Conservation (phyloP, 192 early-diverging fungal species). For the Coemansia sp. region DNA sequence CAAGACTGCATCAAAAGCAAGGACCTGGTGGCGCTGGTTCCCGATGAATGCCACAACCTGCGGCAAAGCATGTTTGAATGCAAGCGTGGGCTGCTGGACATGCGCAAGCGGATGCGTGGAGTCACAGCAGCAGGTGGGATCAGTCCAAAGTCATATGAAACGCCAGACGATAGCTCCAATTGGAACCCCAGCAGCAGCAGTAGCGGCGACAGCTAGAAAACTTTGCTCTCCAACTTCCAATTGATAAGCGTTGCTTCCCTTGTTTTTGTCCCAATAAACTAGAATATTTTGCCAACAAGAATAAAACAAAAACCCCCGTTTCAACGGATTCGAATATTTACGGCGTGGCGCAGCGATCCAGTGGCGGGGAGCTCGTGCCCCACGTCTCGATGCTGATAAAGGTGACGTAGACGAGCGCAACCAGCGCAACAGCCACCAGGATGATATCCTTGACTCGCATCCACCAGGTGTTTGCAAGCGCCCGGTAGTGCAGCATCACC, state of each 20-base stretch:
- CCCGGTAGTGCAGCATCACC: constrained; percentile 75
- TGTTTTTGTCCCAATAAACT: neutral
- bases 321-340: neutral
- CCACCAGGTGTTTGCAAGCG: constrained; percentile 55
- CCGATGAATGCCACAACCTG: constrained; percentile 38
- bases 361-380: constrained; percentile 38
- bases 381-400: constrained; percentile 64
- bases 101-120: constrained; percentile 51
- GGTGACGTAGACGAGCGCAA: constrained; percentile 80
- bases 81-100: constrained; percentile 52
- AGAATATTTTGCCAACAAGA: too few species aligned
- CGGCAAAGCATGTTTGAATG: constrained; percentile 50
- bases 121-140: constrained; percentile 34
- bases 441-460: constrained; percentile 59
- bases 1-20: constrained; percentile 46
- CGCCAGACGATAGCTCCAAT: constrained; percentile 37
- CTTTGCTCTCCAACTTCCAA: too few species aligned
- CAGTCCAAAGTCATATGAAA: constrained; percentile 11
- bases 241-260: too few species aligned
- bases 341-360: constrained; percentile 29
- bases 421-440: constrained; percentile 65
- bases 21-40: constrained; percentile 32
- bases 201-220: neutral
- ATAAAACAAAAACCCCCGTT: neutral
- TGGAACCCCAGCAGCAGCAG: constrained; percentile 16